Percentiles rank a stretch among this genome's conserved stretches.
Evolutionary conservation across 495 filamentous ascomycete genomes (phyloP).

Genomic region (Penicillium manginii): DNA sequence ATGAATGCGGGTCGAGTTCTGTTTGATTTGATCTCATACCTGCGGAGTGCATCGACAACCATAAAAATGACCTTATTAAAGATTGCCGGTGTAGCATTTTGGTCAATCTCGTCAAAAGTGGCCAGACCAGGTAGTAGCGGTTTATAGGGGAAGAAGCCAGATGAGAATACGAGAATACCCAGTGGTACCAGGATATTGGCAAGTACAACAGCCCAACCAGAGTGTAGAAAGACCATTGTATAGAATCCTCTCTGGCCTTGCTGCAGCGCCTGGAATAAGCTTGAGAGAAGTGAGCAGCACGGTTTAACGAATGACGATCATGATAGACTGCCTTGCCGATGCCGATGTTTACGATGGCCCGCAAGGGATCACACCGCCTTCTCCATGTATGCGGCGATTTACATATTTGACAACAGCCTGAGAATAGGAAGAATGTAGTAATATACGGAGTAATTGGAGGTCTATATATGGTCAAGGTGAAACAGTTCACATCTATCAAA

Average conservation of each 20-base stretch:
- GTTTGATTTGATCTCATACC: constrained; percentile 52
- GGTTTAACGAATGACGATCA: neutral
- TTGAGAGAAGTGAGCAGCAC: neutral
- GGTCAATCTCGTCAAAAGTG: constrained; percentile 54
- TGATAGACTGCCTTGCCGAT: neutral
- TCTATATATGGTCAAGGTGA: neutral
- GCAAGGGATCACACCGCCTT: constrained; percentile 20
- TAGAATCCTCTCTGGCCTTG: neutral
- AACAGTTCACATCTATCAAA: neutral
- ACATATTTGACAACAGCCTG: too few relatives aligned
- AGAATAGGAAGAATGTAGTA: too few relatives aligned
- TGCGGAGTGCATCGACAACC: constrained; percentile 94
- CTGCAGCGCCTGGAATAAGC: neutral
- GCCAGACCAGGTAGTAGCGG: constrained; percentile 86
- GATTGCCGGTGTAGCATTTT: constrained; percentile 51
- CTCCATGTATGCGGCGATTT: neutral
- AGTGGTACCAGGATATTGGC: constrained; percentile 78
- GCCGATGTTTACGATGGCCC: constrained; percentile 10
- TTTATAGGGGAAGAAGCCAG: constrained; percentile 98
- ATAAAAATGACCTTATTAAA: constrained; percentile 96
- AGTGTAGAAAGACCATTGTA: constrained; percentile 28
- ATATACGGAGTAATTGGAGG: too few relatives aligned
- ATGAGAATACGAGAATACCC: constrained; percentile 80
- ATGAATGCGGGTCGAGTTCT: too few relatives aligned
- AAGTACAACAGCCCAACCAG: constrained; percentile 37